Evolutionary conservation across 2,329 filamentous ascomycete genomes (phyloP).

Genomic region (Tolypocladium amazonense): DNA sequence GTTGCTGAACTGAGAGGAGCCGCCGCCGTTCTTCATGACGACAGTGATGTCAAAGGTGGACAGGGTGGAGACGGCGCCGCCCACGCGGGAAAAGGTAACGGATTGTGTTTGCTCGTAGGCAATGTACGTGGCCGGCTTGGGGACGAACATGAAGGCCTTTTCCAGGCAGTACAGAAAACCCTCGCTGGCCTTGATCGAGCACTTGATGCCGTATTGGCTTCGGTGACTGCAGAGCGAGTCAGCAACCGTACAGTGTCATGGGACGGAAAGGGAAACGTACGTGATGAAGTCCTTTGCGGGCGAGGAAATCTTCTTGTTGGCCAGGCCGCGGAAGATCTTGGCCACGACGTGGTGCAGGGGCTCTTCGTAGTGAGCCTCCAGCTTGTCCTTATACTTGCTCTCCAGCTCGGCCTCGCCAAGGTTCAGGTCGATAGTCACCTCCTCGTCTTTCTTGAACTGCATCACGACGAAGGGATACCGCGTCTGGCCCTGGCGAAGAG

Average conservation of each 20-base stretch:
- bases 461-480: slow-evolving; percentile 97
- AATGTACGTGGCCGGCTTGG: slow-evolving; percentile 95
- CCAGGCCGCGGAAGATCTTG: slow-evolving; percentile 88
- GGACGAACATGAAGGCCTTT: slow-evolving; percentile 98
- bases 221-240: slow-evolving; percentile 52
- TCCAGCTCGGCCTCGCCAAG: slow-evolving; percentile 84
- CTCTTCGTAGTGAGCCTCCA: slow-evolving; percentile 83
- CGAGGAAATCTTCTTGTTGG: slow-evolving; percentile 88
- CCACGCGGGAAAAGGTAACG: slow-evolving; percentile 91
- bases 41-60: slow-evolving; percentile 97
- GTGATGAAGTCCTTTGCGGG: slow-evolving; percentile 91
- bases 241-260: not conserved
- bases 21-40: slow-evolving; percentile 73
- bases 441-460: slow-evolving; percentile 97
- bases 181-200: slow-evolving; percentile 99
- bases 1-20: slow-evolving; percentile 95
- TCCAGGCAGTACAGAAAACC: slow-evolving; percentile 95
- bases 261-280: slow-evolving; percentile 28
- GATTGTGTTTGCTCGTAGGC: slow-evolving; percentile 86
- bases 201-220: slow-evolving; percentile 91
- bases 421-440: slow-evolving; percentile 92
- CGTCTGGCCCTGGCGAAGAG: slow-evolving; percentile 91
- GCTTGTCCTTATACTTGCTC: slow-evolving; percentile 76
- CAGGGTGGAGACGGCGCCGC: slow-evolving; percentile 83
- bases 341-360: slow-evolving; percentile 89